Conservation (phyloP, 176 grass and related monocot genomes). For the Cymbopogon citratus region DNA sequence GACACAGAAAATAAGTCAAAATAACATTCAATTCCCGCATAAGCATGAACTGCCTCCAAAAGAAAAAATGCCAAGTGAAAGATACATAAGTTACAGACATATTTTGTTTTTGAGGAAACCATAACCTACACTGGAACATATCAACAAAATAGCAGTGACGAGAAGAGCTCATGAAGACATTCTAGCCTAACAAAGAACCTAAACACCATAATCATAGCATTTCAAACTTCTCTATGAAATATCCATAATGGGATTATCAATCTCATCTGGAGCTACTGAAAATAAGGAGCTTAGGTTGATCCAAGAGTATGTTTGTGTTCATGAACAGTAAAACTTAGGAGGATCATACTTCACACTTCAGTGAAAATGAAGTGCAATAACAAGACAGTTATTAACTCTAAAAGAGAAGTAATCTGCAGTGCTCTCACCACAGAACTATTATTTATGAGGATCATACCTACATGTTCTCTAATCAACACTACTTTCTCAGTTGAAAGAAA, state of each 20-base stretch:
- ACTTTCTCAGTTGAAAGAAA: not conserved
- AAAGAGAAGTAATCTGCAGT: not conserved
- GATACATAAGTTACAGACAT: not conserved
- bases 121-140: not conserved
- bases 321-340: not conserved
- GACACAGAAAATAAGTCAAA: too few species aligned
- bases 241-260: too few species aligned
- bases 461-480: not conserved
- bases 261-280: not conserved
- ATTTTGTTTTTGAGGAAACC: too few species aligned
- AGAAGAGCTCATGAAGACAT: not conserved
- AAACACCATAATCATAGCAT: not conserved
- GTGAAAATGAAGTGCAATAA: not conserved
- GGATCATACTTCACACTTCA: not conserved
- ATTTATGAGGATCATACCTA: not conserved
- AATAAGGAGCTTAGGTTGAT: not conserved
- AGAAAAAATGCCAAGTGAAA: too few species aligned
- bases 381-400: not conserved
- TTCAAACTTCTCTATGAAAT: not conserved
- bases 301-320: not conserved
- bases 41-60: too few species aligned
- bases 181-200: too few species aligned
- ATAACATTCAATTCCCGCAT: too few species aligned
- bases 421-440: not conserved
- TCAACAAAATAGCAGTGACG: not conserved